Conservation (phyloP, 2,329 filamentous ascomycete species). For the Colletotrichum coccodes region DNA sequence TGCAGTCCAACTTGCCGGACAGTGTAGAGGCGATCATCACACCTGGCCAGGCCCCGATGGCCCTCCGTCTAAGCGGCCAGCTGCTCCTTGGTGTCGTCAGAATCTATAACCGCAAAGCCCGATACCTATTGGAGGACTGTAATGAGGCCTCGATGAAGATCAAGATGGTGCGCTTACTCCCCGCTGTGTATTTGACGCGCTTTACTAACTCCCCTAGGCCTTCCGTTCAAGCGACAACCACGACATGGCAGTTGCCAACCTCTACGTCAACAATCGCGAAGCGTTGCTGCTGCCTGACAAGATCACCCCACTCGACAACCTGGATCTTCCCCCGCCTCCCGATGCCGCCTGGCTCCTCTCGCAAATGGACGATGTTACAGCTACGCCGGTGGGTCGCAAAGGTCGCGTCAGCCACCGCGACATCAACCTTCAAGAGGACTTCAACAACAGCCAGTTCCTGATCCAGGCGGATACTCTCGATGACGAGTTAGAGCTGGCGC, state of each 20-base stretch:
- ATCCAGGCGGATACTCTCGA: constrained; percentile 71
- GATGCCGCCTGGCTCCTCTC: constrained; percentile 88
- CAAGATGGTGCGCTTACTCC: constrained; percentile 79
- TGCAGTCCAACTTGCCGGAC: constrained; percentile 94
- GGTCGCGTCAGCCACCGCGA: constrained; percentile 69
- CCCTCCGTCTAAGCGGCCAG: constrained; percentile 91
- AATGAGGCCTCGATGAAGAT: constrained; percentile 98
- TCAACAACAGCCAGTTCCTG: constrained; percentile 83
- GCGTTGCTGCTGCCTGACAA: constrained; percentile 90
- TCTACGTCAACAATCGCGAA: constrained; percentile 84
- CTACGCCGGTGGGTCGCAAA: constrained; percentile 65
- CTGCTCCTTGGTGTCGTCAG: constrained; percentile 93
- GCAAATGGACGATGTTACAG: constrained; percentile 72
- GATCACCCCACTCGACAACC: constrained; percentile 89
- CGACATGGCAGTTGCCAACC: constrained; percentile 81
- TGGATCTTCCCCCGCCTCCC: constrained; percentile 82
- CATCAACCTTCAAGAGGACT: constrained; percentile 76
- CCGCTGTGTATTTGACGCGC: neutral
- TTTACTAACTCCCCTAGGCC: constrained; percentile 68
- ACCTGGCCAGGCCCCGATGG: constrained; percentile 92
- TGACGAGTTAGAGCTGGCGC: constrained; percentile 64
- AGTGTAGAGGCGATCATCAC: constrained; percentile 96
- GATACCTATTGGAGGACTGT: constrained; percentile 96
- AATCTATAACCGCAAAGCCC: constrained; percentile 97
- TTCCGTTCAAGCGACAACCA: constrained; percentile 96